Base-by-base conservation (phyloP, 1,284 basidiomycete genomes). In the Cryptococcus hybrid region DNA sequence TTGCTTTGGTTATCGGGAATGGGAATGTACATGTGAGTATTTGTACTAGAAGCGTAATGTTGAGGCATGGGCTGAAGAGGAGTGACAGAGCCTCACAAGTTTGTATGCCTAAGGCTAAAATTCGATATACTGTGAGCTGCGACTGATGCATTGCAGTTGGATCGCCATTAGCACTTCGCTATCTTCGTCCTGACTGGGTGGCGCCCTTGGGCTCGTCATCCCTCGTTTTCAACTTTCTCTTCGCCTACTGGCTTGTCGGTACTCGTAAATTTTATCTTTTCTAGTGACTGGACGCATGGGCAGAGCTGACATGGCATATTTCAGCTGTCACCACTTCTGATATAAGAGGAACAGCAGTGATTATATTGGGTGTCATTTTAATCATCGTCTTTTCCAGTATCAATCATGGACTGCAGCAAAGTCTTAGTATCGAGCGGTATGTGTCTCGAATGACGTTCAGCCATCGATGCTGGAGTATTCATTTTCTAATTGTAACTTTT, bases 401-500 rank as follows among this genome's bases (percentile, higher is more conserved):
- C 65, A 79, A 79, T 58, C 77, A 78, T 52, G 78, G 78, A 5
- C 63, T 79, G 1, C 63, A 68, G 15, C 74, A 74, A 48, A 65
- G 68, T 5, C 64, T 79, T 12, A 64, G 59, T 18, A 85, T 90
- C 49, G 74, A 78, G 9, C 88, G 75, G 71, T 74, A 49, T 47
- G 71, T 59, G 13, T 7, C 24, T 34, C 13, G 2, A n/a, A 18
- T 18, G 40, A 15, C 37, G 5, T 40, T 11, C 40, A 13, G 36
- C 47, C 35, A 50, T 42, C 24, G 24, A 24, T 24, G 24, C 24
- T 24, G 3, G 9, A 8, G 15, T 55, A 66, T 46, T 55, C 55
- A 38, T 45, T 52, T 38, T 24, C 67, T 71, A 34, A 64, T 24
- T 24, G 24, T 60, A 24, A n/a, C 5, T 53, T 18, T 0, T 54